phyloP scores from a whole-genome alignment of 345 rosid genomes.

The Bruguiera sexangula region DNA sequence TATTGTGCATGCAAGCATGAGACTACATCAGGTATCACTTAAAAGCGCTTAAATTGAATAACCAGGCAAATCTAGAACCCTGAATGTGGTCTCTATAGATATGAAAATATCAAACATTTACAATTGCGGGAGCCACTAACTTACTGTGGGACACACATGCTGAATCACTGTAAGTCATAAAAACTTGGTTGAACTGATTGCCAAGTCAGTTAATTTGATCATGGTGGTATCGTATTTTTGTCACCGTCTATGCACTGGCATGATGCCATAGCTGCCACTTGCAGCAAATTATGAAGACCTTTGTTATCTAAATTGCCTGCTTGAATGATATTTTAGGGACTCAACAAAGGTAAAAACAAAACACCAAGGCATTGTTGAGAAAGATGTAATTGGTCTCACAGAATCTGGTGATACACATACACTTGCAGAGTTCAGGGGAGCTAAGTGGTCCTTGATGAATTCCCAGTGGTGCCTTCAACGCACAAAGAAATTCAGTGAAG shows the following conservation, averaged over 20 bases:
- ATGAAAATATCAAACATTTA: too few relatives aligned
- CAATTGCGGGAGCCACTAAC: too few relatives aligned
- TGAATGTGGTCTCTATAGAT: too few relatives aligned
- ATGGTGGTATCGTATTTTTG: too few relatives aligned
- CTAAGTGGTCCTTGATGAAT: constrained; percentile 66
- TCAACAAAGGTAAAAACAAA: constrained; percentile 29
- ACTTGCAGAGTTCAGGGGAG: constrained; percentile 54
- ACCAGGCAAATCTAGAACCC: background rate
- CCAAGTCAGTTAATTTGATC: too few relatives aligned
- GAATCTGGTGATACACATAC: constrained; percentile 52
- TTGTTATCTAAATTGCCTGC: constrained; percentile 8
- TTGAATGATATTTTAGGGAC: constrained; percentile 38
- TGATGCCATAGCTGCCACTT: background rate
- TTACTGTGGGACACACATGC: too few relatives aligned
- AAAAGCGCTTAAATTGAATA: background rate
- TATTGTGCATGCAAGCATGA: background rate
- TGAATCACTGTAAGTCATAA: too few relatives aligned
- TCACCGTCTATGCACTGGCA: background rate
- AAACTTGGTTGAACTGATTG: too few relatives aligned
- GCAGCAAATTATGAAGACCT: constrained; percentile 4
- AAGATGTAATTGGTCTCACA: constrained; percentile 62
- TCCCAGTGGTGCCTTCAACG: constrained; percentile 60
- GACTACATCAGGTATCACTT: background rate
- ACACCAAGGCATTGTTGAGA: constrained; percentile 26
- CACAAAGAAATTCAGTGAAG: constrained; percentile 27